phyloP scores from a whole-genome alignment of 2,329 filamentous ascomycete genomes.

The Macrophomina pseudophaseolina region DNA sequence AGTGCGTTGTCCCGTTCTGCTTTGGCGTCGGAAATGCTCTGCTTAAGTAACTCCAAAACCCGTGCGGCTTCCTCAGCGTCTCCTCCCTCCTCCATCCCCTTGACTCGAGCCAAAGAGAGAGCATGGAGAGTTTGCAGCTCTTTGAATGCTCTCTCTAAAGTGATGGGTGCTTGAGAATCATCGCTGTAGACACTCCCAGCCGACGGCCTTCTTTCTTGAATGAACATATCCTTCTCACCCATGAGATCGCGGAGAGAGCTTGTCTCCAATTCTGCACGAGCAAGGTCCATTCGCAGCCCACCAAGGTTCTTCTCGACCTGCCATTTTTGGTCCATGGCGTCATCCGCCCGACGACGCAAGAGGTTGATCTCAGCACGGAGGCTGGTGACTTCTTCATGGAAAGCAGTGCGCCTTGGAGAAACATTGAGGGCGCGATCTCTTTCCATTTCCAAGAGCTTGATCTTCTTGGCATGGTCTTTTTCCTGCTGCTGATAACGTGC shows the following conservation, averaged over 20 bases:
- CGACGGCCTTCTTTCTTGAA: constrained; percentile 62
- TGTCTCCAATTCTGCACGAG: constrained; percentile 93
- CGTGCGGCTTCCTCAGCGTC: constrained; percentile 58
- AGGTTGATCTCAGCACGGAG: constrained; percentile 84
- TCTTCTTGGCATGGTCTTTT: constrained; percentile 80
- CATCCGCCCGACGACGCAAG: constrained; percentile 84
- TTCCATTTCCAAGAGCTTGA: constrained; percentile 76
- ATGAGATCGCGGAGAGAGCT: constrained; percentile 78
- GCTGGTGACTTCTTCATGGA: constrained; percentile 79
- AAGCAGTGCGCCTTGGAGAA: constrained; percentile 76
- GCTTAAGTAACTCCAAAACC: constrained; percentile 69
- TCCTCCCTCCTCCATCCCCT: constrained; percentile 60
- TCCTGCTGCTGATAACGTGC: constrained; percentile 85
- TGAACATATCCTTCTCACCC: constrained; percentile 79
- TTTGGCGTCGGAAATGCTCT: constrained; percentile 70
- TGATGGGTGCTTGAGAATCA: constrained; percentile 65
- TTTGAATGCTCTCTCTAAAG: constrained; percentile 74
- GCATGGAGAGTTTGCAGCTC: constrained; percentile 75
- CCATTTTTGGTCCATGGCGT: constrained; percentile 94
- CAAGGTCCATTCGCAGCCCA: constrained; percentile 93
- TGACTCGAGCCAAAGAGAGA: constrained; percentile 70
- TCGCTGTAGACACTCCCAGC: constrained; percentile 37
- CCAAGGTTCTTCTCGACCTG: constrained; percentile 89
- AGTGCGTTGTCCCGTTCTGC: constrained; percentile 75
- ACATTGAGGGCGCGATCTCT: constrained; percentile 72